Evolutionary conservation across 768 basidiomycete species (phyloP).

Genomic region (Boletus sp.): DNA sequence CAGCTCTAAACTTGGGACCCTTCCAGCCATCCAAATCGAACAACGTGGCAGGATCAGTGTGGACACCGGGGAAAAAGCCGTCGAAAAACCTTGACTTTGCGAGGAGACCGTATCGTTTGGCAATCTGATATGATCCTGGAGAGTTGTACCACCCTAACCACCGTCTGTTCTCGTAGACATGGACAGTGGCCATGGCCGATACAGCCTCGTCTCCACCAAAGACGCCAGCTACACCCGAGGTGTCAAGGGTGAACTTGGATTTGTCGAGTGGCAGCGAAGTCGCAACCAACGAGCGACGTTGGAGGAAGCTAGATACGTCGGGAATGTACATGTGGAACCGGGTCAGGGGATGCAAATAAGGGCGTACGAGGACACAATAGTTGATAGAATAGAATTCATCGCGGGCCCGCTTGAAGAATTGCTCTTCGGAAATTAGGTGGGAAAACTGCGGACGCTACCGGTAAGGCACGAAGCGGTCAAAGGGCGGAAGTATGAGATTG

Average conservation of each 20-base stretch:
- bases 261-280: slow-evolving; percentile 13
- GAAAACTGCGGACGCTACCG: neutral
- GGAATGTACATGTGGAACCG: slow-evolving; percentile 24
- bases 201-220: slow-evolving; percentile 39
- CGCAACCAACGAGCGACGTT: slow-evolving; percentile 13
- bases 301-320: slow-evolving; percentile 9
- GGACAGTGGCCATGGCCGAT: slow-evolving; percentile 37
- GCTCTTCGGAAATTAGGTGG: neutral
- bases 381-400: neutral
- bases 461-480: neutral
- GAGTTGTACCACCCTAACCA: slow-evolving; percentile 40
- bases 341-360: neutral
- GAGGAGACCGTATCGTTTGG: slow-evolving; percentile 32
- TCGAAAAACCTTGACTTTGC: slow-evolving; percentile 34
- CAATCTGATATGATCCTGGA: slow-evolving; percentile 35
- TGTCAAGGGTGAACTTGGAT: slow-evolving; percentile 27
- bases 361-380: slow-evolving; percentile 8
- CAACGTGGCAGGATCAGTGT: slow-evolving; percentile 30
- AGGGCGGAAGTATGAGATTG: neutral
- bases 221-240: slow-evolving; percentile 35
- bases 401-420: neutral
- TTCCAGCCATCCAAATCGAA: slow-evolving; percentile 31
- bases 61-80: slow-evolving; percentile 33
- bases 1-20: slow-evolving; percentile 33
- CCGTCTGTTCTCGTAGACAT: slow-evolving; percentile 31